Conservation (phyloP, 2,329 filamentous ascomycete species). For the Aspergillus persii region DNA sequence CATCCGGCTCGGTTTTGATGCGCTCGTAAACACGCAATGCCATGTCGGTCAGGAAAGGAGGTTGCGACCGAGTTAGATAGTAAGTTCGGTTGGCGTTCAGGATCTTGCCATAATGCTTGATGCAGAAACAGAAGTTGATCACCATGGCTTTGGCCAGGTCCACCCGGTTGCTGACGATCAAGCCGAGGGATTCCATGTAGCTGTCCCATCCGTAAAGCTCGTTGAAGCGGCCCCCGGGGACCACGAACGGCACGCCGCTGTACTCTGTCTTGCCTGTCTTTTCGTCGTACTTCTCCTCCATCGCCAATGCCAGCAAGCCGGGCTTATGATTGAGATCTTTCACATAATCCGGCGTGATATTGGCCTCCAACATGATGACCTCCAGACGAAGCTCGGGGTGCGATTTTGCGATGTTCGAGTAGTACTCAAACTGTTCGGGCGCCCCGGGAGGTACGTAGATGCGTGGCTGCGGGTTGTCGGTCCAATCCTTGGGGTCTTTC, state of each 20-base stretch:
- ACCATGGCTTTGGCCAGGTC: slow-evolving; percentile 94
- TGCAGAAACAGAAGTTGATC: slow-evolving; percentile 94
- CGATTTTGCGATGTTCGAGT: slow-evolving; percentile 72
- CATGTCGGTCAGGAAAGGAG: slow-evolving; percentile 97
- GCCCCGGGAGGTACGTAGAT: slow-evolving; percentile 87
- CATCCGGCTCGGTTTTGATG: slow-evolving; percentile 80
- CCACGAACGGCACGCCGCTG: slow-evolving; percentile 87
- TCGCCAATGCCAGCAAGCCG: slow-evolving; percentile 83
- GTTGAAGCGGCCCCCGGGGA: slow-evolving; percentile 95
- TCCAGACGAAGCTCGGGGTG: slow-evolving; percentile 83
- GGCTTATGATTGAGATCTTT: slow-evolving; percentile 82
- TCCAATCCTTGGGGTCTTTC: slow-evolving; percentile 93
- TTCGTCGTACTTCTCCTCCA: slow-evolving; percentile 71
- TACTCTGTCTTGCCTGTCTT: slow-evolving; percentile 68
- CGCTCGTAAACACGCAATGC: slow-evolving; percentile 88
- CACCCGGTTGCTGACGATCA: slow-evolving; percentile 79
- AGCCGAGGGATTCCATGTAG: slow-evolving; percentile 93
- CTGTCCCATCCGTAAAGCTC: slow-evolving; percentile 99
- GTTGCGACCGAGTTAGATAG: slow-evolving; percentile 90
- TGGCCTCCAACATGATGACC: slow-evolving; percentile 69
- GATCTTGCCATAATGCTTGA: slow-evolving; percentile 97
- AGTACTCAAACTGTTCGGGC: slow-evolving; percentile 87
- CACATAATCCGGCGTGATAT: slow-evolving; percentile 78
- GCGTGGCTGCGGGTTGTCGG: slow-evolving; percentile 77
- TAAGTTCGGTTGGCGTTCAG: slow-evolving; percentile 95